These are phyloP conservation scores for Phyllosticta ampelicida DNA, from an alignment of 2,329 filamentous ascomycete genomes.

Conservation along the genomic window DNA sequence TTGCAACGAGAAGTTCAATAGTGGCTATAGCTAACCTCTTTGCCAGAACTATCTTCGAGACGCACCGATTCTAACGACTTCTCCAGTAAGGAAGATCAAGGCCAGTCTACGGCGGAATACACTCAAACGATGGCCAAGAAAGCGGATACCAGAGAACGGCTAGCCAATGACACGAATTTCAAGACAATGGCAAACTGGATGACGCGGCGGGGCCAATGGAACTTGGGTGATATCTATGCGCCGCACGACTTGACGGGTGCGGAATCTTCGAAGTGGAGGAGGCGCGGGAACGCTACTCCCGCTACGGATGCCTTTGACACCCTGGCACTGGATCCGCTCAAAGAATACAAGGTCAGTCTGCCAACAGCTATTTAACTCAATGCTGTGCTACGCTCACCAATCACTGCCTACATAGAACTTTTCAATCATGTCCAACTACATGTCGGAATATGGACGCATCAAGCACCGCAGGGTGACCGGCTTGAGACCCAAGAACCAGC, in stretches of 20 bases:
- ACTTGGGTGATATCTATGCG: constrained; percentile 73
- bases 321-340: constrained; percentile 66
- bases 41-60: no score
- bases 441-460: constrained; percentile 76
- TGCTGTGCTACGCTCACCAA: background rate
- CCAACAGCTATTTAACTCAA: background rate
- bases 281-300: constrained; percentile 35
- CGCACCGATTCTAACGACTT: background rate
- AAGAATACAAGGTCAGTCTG: constrained; percentile 69
- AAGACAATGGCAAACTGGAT: background rate
- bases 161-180: background rate
- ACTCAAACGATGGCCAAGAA: background rate
- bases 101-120: background rate
- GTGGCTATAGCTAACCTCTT: background rate
- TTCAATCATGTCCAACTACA: constrained; percentile 79
- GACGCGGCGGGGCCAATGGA: constrained; percentile 54
- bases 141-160: background rate
- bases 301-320: constrained; percentile 65
- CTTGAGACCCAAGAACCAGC: constrained; percentile 78
- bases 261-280: constrained; percentile 77
- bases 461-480: constrained; percentile 65
- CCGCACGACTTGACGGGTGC: constrained; percentile 71
- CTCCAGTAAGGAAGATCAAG: background rate
- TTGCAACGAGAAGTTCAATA: background rate
- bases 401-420: constrained; percentile 60